Conservation (phyloP, 129 eudicot species). For the Chrysanthemum seticuspe region DNA sequence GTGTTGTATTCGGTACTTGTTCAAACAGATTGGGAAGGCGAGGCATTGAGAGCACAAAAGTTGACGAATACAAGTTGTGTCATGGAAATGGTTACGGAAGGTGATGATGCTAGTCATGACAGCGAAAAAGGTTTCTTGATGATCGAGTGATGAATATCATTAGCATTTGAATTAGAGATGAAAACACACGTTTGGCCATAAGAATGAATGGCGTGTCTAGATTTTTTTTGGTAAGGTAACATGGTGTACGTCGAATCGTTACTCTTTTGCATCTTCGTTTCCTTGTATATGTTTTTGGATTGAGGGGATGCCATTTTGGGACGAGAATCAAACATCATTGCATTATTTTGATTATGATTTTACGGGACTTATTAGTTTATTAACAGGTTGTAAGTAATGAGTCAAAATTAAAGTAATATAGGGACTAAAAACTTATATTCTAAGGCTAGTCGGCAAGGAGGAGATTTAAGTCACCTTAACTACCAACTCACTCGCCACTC, state of each 20-base stretch:
- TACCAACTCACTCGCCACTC: too few relatives aligned
- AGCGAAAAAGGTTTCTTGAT: conserved; percentile 40
- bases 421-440: too few relatives aligned
- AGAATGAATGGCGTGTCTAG: not conserved
- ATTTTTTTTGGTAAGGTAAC: conserved; percentile 3
- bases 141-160: not conserved
- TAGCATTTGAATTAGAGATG: not conserved
- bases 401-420: too few relatives aligned
- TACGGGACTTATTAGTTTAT: not conserved
- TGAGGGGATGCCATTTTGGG: conserved; percentile 2
- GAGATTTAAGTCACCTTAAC: too few relatives aligned
- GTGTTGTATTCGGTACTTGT: conserved; percentile 56
- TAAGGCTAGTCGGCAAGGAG: too few relatives aligned
- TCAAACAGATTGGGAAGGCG: conserved; percentile 85
- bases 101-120: conserved; percentile 14
- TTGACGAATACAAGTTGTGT: conserved; percentile 20
- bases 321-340: conserved; percentile 2
- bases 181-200: not conserved
- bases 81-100: conserved; percentile 44
- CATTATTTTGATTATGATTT: not conserved
- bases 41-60: conserved; percentile 61
- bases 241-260: not conserved
- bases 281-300: conserved; percentile 13
- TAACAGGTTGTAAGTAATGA: too few relatives aligned
- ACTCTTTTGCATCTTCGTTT: not conserved